phyloP scores from a whole-genome alignment of 2,329 filamentous ascomycete genomes.

The Tolypocladium album region DNA sequence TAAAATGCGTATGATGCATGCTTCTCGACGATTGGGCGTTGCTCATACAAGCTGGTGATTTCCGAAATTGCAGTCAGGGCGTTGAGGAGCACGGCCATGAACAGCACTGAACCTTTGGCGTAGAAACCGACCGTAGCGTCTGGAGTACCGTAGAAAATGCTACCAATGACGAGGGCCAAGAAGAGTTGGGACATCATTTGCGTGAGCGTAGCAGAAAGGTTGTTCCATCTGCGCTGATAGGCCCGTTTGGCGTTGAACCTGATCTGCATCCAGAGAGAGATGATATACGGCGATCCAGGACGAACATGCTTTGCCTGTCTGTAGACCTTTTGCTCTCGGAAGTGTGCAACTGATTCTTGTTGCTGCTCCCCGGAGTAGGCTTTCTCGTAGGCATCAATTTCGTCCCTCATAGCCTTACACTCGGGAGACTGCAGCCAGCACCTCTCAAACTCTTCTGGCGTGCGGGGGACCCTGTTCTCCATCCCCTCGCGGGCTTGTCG shows the following conservation, averaged over 20 bases:
- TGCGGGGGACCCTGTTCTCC: conserved; percentile 52
- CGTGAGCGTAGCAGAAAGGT: conserved; percentile 36
- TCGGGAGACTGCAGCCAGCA: conserved; percentile 35
- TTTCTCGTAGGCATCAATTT: conserved; percentile 40
- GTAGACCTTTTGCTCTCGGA: conserved; percentile 37
- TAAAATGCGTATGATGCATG: conserved; percentile 39
- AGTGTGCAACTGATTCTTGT: conserved; percentile 23
- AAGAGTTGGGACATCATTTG: conserved; percentile 37
- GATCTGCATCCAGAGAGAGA: conserved; percentile 44
- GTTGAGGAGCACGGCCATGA: conserved; percentile 50
- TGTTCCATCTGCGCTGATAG: conserved; percentile 41
- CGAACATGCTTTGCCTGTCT: conserved; percentile 42
- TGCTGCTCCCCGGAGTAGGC: conserved; percentile 31
- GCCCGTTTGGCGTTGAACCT: conserved; percentile 37
- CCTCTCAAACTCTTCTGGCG: conserved; percentile 56
- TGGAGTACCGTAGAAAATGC: conserved; percentile 44
- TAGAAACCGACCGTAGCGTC: conserved; percentile 40
- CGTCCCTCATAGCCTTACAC: conserved; percentile 26
- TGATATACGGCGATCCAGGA: conserved; percentile 45
- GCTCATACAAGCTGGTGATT: conserved; percentile 31
- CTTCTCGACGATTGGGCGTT: conserved; percentile 38
- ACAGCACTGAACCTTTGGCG: conserved; percentile 44
- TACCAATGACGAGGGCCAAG: conserved; percentile 50
- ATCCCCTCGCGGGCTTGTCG: conserved; percentile 44
- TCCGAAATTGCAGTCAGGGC: conserved; percentile 47